These are phyloP conservation scores for Ustilago nuda DNA, from an alignment of 1,284 basidiomycete species.

Conservation along the genomic window DNA sequence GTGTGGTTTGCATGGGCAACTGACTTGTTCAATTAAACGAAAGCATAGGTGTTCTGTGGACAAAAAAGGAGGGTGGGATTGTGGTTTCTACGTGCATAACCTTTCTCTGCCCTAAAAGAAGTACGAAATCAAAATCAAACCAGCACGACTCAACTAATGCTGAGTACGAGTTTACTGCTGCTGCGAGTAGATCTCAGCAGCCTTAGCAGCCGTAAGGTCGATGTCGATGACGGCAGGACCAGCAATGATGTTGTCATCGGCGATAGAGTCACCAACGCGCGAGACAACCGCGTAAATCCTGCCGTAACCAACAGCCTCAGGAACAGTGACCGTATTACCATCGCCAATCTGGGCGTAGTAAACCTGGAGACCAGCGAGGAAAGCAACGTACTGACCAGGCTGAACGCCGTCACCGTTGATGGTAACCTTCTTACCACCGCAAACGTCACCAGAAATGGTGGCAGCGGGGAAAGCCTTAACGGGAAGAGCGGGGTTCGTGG, in stretches of 20 bases:
- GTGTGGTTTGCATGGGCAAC: slow-evolving; percentile 8
- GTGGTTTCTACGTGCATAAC: neutral
- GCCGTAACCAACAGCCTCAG: slow-evolving; percentile 69
- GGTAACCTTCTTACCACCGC: slow-evolving; percentile 61
- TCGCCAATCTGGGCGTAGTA: slow-evolving; percentile 56
- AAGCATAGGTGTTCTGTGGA: neutral
- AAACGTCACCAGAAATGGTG: slow-evolving; percentile 58
- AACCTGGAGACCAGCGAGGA: slow-evolving; percentile 70
- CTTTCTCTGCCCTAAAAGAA: slow-evolving; percentile 4
- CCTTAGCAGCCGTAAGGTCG: slow-evolving; percentile 45
- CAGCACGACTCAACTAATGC: neutral
- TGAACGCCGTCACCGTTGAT: slow-evolving; percentile 67
- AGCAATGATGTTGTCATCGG: slow-evolving; percentile 71
- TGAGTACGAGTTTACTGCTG: slow-evolving; percentile 5
- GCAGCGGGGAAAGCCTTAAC: slow-evolving; percentile 71
- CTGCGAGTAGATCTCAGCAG: slow-evolving; percentile 34
- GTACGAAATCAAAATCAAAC: slow-evolving; percentile 10
- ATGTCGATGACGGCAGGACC: slow-evolving; percentile 72
- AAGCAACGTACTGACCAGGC: slow-evolving; percentile 69
- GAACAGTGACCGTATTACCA: slow-evolving; percentile 68
- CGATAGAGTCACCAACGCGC: slow-evolving; percentile 66
- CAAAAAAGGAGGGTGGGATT: too few species aligned
- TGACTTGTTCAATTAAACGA: slow-evolving; percentile 7
- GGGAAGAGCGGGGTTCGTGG: slow-evolving; percentile 71
- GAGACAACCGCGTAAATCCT: slow-evolving; percentile 70